Conservation (phyloP, 345 rosid genomes). For the Raphanus sativus region DNA sequence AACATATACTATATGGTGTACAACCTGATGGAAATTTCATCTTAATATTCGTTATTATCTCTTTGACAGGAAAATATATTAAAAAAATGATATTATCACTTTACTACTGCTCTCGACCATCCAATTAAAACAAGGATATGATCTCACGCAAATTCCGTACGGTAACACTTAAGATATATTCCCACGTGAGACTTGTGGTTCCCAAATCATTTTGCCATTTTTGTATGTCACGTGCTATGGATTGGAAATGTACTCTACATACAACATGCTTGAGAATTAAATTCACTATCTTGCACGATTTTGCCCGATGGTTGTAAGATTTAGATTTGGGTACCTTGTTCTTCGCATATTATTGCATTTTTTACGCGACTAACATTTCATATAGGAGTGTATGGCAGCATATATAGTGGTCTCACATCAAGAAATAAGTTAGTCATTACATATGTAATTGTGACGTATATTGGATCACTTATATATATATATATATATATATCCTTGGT, state of each 20-base stretch:
- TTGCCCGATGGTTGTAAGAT: background rate
- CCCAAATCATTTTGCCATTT: constrained; percentile 22
- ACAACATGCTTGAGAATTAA: background rate
- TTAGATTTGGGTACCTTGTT: background rate
- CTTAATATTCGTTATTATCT: constrained; percentile 36
- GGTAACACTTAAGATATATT: constrained; percentile 22
- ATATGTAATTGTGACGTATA: background rate
- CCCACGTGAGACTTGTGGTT: constrained; percentile 30
- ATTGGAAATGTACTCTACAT: background rate
- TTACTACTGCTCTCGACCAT: constrained; percentile 27
- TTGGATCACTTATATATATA: background rate
- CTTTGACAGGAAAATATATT: background rate
- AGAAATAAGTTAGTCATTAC: too few relatives aligned
- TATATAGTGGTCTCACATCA: background rate
- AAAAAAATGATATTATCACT: constrained; percentile 25
- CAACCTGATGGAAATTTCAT: constrained; percentile 31
- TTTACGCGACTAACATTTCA: background rate
- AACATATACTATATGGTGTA: constrained; percentile 26
- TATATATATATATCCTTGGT: background rate
- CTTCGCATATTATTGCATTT: background rate
- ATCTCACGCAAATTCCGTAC: constrained; percentile 28
- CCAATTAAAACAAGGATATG: constrained; percentile 36
- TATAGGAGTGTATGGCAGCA: too few relatives aligned
- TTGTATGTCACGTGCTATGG: constrained; percentile 36
- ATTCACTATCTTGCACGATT: constrained; percentile 14